Conservation (phyloP, 129 eudicot genomes). For the Escallonia rubra region DNA sequence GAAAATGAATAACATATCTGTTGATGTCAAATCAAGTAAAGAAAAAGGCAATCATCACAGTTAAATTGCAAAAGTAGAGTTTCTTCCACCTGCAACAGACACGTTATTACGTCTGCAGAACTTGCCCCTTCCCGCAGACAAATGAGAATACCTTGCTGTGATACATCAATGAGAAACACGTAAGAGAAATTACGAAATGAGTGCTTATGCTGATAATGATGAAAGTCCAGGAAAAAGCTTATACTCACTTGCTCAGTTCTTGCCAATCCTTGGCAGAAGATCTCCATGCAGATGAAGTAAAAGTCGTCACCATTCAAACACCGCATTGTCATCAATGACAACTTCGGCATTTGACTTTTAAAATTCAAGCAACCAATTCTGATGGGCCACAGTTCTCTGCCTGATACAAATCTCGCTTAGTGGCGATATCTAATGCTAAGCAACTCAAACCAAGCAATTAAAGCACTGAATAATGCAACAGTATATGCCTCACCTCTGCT, state of each 20-base stretch:
- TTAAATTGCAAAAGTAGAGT: background rate
- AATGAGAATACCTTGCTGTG: conserved; percentile 60
- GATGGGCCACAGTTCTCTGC: conserved; percentile 52
- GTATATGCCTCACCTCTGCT: conserved; percentile 48
- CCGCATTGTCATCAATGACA: conserved; percentile 55
- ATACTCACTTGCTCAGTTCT: conserved; percentile 27
- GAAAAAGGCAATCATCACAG: no score
- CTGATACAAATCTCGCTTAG: conserved; percentile 32
- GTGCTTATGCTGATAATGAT: conserved; percentile 5
- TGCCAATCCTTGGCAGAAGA: conserved; percentile 22
- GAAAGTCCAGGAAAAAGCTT: background rate
- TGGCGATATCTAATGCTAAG: conserved; percentile 4
- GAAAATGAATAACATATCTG: no score
- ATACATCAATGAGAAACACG: conserved; percentile 1
- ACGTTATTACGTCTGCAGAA: conserved; percentile 58
- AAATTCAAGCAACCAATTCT: conserved; percentile 80
- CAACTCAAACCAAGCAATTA: background rate
- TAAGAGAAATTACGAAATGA: background rate
- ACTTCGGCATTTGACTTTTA: conserved; percentile 47
- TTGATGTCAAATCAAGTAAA: no score
- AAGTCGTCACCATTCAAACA: conserved; percentile 55
- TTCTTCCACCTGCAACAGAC: conserved; percentile 61
- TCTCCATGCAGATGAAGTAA: conserved; percentile 76
- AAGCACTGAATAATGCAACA: background rate
- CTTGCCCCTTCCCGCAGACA: conserved; percentile 83